Evolutionary conservation across 495 filamentous ascomycete species (phyloP).

Genomic region (Parathielavia appendiculata): DNA sequence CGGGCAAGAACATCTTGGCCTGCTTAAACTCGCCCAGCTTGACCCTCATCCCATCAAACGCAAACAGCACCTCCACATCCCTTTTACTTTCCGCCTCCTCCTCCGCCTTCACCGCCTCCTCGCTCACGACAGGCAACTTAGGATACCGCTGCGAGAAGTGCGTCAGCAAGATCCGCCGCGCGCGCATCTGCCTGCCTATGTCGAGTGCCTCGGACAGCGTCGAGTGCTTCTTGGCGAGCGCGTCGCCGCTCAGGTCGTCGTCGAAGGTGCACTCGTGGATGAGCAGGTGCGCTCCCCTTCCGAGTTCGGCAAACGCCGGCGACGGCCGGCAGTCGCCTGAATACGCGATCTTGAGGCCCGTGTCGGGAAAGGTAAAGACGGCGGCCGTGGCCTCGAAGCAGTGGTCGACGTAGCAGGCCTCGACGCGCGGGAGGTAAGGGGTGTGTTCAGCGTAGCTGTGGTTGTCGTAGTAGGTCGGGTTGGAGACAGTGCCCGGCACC

Average conservation of each 20-base stretch:
- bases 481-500: not conserved
- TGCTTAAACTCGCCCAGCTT: slow-evolving; percentile 73
- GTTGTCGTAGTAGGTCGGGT: slow-evolving; percentile 4
- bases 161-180: slow-evolving; percentile 70
- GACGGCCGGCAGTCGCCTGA: slow-evolving; percentile 89
- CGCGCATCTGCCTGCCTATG: slow-evolving; percentile 71
- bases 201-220: slow-evolving; percentile 79
- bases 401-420: slow-evolving; percentile 63
- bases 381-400: slow-evolving; percentile 74
- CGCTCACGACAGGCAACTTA: slow-evolving; percentile 61
- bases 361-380: slow-evolving; percentile 64
- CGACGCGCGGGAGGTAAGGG: slow-evolving; percentile 46
- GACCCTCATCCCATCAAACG: slow-evolving; percentile 85
- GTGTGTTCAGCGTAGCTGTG: slow-evolving; percentile 8
- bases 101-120: slow-evolving; percentile 22
- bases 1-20: slow-evolving; percentile 68
- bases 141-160: slow-evolving; percentile 97
- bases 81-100: not conserved
- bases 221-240: slow-evolving; percentile 81
- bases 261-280: slow-evolving; percentile 97
- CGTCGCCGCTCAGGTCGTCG: slow-evolving; percentile 70
- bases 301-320: slow-evolving; percentile 60
- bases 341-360: slow-evolving; percentile 80
- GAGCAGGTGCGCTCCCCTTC: slow-evolving; percentile 68
- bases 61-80: slow-evolving; percentile 53